Base-by-base conservation (phyloP, 2,329 filamentous ascomycete species). In the Pyricularia pennisetigena region DNA sequence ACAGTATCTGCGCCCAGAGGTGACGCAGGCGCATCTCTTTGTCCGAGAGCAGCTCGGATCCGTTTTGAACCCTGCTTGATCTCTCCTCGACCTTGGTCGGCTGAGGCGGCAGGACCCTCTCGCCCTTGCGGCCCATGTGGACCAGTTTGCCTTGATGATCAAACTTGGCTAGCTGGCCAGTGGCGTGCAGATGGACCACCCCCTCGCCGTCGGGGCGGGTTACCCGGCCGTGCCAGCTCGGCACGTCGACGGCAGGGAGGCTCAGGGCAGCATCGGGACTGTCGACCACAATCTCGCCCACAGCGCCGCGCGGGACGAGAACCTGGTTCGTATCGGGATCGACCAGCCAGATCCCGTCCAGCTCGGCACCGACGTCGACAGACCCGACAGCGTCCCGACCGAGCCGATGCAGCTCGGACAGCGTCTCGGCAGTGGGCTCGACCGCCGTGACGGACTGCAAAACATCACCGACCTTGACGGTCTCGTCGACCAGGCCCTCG, bases 281-380 rank as follows among this genome's bases (percentile, higher is more conserved):
- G 62, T 76, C 76, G n/a, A 84, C 70, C 3, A 82, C 66, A 1
- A 84, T 74, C 73, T 84, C 81, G 14, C 82, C 82, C 12, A 80
- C 74, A 0, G 78, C 80, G 1, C 80, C 80, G 5, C 74, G 69
- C 8, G 81, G 81, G 0, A 81, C 70, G 1, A 82, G 73, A 0
- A 74, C 75, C n/a, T 74, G 72, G 12, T 69, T 12, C 54, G 81
- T 75, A 0, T 71, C 70, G 0, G 79, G 72, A 57, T 82, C 77
- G 9, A 81, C 78, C 61, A 84, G 74, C 75, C 80, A 83, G 0
- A 75, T 74, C 30, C 29, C 23, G 30, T 67, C 66, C 6, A 62
- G 71, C 76, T 83, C 73, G 35, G 65, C 24, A 20, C 41, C 65
- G 14, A 73, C 63, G 77, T 79, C 32, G 79, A 81, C 4, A 6